Base-by-base conservation (phyloP, 768 basidiomycete genomes). In the Cyathus striatus region DNA sequence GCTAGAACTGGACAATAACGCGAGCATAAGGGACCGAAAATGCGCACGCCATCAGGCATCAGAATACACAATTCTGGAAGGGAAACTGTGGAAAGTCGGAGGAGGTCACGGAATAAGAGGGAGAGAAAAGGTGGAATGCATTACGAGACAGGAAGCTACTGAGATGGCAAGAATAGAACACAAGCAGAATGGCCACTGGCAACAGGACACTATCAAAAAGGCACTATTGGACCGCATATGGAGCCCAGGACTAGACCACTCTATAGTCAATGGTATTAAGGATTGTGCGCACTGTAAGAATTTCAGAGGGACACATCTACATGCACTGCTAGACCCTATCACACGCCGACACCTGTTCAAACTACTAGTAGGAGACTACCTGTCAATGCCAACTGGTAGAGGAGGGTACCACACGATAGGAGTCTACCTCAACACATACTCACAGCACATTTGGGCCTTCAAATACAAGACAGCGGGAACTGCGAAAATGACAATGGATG, bases 281-380 rank as follows among this genome's bases (percentile, higher is more conserved):
- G 52, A 59, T 14, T 63, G 62, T 36, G 49, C 44, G 2, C 34
- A 37, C 6, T 53, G 60, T 51, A 64, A 64, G 38, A 49, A 51
- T 24, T 68, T 65, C 37, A 61, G 68, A 1, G 18, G 40, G 1
- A 48, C 51, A 2, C 57, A 65, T 43, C 36, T 67, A 10, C 57
- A 64, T 42, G 47, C 62, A 0, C 59, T 72, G 0, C 50, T 69
- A 9, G 50, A 68, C 23, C 70, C 64, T 0, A 64, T 71, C 33
- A 66, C 58, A 5, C 23, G 60, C 0, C 41, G 52, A 0, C 64
- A 64, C 37, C 70, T 67, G 5, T 69, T 68, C 46, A 56, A 69
- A 39, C 49, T 70, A 4, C 14, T 69, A 12, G 65, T 66, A 0
- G 54, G 45, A 0, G 60, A 71, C 49, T 62, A 62, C 23, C 50